Evolutionary conservation across 148 eudicot genomes (phyloP).

Genomic region (Dianthus caryophyllus): DNA sequence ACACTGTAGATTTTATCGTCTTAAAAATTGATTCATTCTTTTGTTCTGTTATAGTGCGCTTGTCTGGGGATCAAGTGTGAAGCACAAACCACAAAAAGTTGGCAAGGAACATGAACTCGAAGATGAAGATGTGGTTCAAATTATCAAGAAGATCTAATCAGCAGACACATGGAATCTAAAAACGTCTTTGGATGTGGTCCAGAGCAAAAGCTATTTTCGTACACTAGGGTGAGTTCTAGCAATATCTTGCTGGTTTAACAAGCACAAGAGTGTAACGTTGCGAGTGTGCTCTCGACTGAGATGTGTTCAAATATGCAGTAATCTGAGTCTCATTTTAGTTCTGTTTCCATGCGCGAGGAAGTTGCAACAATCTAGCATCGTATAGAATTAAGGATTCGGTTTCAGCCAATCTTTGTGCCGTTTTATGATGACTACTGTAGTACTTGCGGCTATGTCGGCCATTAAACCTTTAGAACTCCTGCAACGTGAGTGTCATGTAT

Average conservation of each 20-base stretch:
- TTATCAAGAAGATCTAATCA: slow-evolving; percentile 78
- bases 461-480: too few species aligned
- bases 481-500: too few species aligned
- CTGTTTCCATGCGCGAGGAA: too few species aligned
- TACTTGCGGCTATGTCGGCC: too few species aligned
- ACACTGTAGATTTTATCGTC: background rate
- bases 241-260: background rate
- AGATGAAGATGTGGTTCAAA: slow-evolving; percentile 98
- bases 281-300: too few species aligned
- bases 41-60: slow-evolving; percentile 55
- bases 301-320: too few species aligned
- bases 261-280: too few species aligned
- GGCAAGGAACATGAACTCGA: slow-evolving; percentile 99
- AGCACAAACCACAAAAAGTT: slow-evolving; percentile 97
- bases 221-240: background rate
- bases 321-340: too few species aligned
- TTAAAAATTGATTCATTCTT: background rate
- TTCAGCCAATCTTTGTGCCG: too few species aligned
- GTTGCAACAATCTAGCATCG: too few species aligned
- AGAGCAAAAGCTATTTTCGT: background rate
- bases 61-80: slow-evolving; percentile 97
- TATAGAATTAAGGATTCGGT: too few species aligned
- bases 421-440: too few species aligned
- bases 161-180: background rate
- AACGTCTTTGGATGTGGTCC: background rate